A percentile compares a stretch with the other conserved stretches of the same genome.
phyloP scores from a whole-genome alignment of 768 basidiomycete genomes.

The Calvatia gigantea region DNA sequence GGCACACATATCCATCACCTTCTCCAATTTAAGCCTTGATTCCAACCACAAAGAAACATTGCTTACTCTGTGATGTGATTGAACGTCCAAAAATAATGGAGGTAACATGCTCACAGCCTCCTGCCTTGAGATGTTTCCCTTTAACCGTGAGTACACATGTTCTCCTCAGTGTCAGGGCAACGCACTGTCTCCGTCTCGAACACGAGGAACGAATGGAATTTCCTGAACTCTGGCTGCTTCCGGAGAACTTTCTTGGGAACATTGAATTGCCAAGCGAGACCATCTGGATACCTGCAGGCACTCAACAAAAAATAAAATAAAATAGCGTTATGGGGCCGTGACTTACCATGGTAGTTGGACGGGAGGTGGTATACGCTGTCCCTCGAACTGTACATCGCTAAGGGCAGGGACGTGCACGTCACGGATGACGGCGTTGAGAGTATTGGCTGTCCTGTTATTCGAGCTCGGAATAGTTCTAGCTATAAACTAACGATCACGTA shows the following conservation, averaged over 20 bases:
- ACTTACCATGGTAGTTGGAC: constrained; percentile 80
- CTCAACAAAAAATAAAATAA: constrained; percentile 10
- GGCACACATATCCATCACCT: constrained; percentile 97
- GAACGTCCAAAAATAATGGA: constrained; percentile 90
- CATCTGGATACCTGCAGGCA: constrained; percentile 78
- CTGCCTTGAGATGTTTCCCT: constrained; percentile 96
- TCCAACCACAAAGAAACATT: neutral
- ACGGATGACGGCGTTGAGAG: constrained; percentile 77
- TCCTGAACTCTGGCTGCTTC: constrained; percentile 86
- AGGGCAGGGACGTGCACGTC: constrained; percentile 76
- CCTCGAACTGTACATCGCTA: constrained; percentile 72
- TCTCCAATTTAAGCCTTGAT: neutral
- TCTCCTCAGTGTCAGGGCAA: constrained; percentile 12
- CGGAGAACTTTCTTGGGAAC: constrained; percentile 86
- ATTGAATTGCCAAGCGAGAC: constrained; percentile 96
- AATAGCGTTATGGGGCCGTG: neutral
- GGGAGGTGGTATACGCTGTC: constrained; percentile 71
- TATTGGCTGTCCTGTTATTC: constrained; percentile 51
- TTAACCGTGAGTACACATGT: neutral
- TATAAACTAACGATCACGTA: constrained; percentile 30
- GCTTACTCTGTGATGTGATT: constrained; percentile 80
- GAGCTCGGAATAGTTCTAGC: constrained; percentile 9
- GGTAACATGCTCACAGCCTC: constrained; percentile 99
- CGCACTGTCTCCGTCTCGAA: constrained; percentile 96
- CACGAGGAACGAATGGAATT: constrained; percentile 93